phyloP scores from a whole-genome alignment of 257 asterid genomes.

The Paraleonurus japonicus region DNA sequence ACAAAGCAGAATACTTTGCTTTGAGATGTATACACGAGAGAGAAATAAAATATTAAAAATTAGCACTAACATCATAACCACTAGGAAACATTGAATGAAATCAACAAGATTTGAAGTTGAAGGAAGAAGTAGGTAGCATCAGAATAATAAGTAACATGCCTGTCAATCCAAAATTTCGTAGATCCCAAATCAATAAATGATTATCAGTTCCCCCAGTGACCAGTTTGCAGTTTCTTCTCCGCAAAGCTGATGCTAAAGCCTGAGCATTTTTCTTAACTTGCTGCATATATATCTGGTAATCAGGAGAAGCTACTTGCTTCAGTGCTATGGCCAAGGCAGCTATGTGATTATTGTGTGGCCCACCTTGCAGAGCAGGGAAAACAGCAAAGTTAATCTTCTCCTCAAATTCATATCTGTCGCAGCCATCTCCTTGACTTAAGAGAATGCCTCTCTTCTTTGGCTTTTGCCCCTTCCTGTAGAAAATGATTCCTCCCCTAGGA shows the following conservation, averaged over 20 bases:
- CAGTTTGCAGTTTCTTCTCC: constrained; percentile 64
- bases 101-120: not conserved
- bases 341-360: constrained; percentile 91
- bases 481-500: constrained; percentile 89
- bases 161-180: constrained; percentile 72
- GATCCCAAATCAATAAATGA: constrained; percentile 86
- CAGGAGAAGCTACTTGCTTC: constrained; percentile 84
- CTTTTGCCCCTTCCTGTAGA: constrained; percentile 77
- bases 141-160: constrained; percentile 38
- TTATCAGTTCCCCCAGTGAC: constrained; percentile 90
- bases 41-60: not conserved
- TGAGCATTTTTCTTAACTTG: constrained; percentile 87
- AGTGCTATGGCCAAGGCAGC: constrained; percentile 86
- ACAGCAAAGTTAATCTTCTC: constrained; percentile 89
- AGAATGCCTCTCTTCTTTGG: constrained; percentile 75
- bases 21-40: not conserved
- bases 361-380: constrained; percentile 88
- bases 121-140: not conserved
- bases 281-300: constrained; percentile 70
- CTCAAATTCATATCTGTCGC: constrained; percentile 80
- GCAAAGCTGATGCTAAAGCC: constrained; percentile 66
- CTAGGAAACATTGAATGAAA: not conserved
- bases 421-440: constrained; percentile 67
- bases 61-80: not conserved
- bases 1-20: constrained; percentile 9